A percentile compares a stretch with the other conserved stretches of the same genome.
These are phyloP conservation scores for Thermoascus crustaceus DNA, from an alignment of 2,329 filamentous ascomycete species.

Conservation along the genomic window DNA sequence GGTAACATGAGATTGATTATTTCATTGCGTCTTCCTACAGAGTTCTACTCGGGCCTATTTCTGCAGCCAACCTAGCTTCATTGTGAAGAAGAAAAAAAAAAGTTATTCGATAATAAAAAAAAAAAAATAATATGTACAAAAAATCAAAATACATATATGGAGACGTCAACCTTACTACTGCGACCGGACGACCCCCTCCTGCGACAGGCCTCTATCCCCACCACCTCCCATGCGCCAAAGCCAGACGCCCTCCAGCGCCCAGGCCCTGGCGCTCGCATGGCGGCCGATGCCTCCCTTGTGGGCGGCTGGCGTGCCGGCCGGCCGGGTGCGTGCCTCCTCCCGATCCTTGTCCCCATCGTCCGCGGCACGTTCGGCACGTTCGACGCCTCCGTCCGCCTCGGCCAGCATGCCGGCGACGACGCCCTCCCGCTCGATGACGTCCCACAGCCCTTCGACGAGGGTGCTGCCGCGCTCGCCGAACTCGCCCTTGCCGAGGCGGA, in stretches of 20 bases:
- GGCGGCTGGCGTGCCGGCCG: slow-evolving; percentile 3
- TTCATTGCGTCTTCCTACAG: too few species aligned
- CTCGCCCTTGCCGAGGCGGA: slow-evolving; percentile 67
- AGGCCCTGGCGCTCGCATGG: slow-evolving; percentile 72
- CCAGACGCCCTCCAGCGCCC: slow-evolving; percentile 86
- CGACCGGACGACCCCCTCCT: slow-evolving; percentile 24
- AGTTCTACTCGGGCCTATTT: too few species aligned
- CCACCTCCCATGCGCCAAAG: slow-evolving; percentile 66
- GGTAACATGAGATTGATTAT: too few species aligned
- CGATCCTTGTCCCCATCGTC: slow-evolving; percentile 39
- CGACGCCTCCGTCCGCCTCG: slow-evolving; percentile 60
- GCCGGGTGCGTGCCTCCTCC: slow-evolving; percentile 8
- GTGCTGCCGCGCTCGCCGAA: slow-evolving; percentile 54
- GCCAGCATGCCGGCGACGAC: slow-evolving; percentile 69
- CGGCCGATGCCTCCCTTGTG: slow-evolving; percentile 31
- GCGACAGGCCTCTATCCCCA: slow-evolving; percentile 34
- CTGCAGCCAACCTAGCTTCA: too few species aligned
- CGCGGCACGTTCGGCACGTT: slow-evolving; percentile 2
- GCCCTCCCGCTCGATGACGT: slow-evolving; percentile 63
- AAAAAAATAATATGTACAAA: too few species aligned
- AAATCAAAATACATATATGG: too few species aligned
- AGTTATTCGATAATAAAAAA: too few species aligned
- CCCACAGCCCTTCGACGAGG: slow-evolving; percentile 75
- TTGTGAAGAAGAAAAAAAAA: too few species aligned
- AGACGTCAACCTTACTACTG: too few species aligned